Evolutionary conservation across 208 protist genomes (phyloP).

Genomic region (Trypanosoma congolense): DNA sequence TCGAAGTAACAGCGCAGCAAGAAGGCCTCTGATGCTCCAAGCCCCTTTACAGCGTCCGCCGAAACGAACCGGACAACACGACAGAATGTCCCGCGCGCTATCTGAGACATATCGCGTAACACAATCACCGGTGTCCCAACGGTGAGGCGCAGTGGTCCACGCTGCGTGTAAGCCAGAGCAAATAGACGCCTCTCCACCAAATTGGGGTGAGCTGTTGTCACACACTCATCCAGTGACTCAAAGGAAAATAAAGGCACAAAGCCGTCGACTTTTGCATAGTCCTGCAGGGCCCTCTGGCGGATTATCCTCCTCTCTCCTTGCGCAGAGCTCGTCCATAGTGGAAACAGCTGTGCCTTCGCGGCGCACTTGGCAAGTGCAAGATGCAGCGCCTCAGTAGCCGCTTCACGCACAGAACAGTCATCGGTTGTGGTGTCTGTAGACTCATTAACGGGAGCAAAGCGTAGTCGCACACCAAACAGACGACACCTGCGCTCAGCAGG

Average conservation of each 20-base stretch:
- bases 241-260: constrained; percentile 13
- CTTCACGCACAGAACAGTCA: not conserved
- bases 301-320: not conserved
- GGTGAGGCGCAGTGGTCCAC: constrained; percentile 25
- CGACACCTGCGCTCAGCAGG: constrained; percentile 21
- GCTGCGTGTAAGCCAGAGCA: constrained; percentile 35
- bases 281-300: not conserved
- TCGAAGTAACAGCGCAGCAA: constrained; percentile 9
- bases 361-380: constrained; percentile 18
- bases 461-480: constrained; percentile 43
- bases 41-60: not conserved
- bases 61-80: constrained; percentile 20
- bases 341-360: constrained; percentile 36
- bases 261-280: not conserved
- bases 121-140: constrained; percentile 29
- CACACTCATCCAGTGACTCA: constrained; percentile 18
- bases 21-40: constrained; percentile 1
- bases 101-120: constrained; percentile 11
- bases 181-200: constrained; percentile 47
- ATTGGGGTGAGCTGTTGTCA: constrained; percentile 15
- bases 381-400: constrained; percentile 3
- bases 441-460: constrained; percentile 2
- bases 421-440: not conserved
- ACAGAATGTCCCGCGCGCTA: constrained; percentile 13
- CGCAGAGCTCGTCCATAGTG: constrained; percentile 32